Conservation (phyloP, 2,329 filamentous ascomycete genomes). For the Penicillium frequentans region DNA sequence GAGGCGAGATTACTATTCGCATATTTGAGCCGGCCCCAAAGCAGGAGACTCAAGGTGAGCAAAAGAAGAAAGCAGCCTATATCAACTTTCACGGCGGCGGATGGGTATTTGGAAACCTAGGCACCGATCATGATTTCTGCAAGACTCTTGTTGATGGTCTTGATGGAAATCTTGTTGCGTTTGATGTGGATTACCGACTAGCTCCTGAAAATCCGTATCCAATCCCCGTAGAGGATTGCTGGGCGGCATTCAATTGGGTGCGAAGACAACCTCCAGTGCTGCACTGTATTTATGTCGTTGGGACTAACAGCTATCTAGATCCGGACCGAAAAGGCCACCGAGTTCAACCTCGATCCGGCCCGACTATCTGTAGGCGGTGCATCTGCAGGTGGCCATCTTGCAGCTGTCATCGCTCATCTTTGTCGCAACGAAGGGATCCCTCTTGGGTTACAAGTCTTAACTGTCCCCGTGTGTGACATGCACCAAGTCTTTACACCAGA, state of each 20-base stretch:
- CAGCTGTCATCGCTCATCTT: constrained; percentile 39
- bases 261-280: not conserved
- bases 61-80: constrained; percentile 39
- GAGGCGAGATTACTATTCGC: constrained; percentile 41
- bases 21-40: constrained; percentile 40
- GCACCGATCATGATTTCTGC: constrained; percentile 42
- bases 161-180: constrained; percentile 41
- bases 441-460: constrained; percentile 38
- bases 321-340: constrained; percentile 29
- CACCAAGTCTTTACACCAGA: constrained; percentile 37
- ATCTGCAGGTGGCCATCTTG: constrained; percentile 43
- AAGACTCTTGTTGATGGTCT: constrained; percentile 40
- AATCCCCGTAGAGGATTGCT: constrained; percentile 41
- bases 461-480: constrained; percentile 39
- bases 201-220: constrained; percentile 42
- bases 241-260: constrained; percentile 42
- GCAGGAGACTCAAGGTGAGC: constrained; percentile 23
- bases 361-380: constrained; percentile 40
- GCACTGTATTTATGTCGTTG: not conserved
- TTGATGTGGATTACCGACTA: constrained; percentile 48
- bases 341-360: constrained; percentile 37
- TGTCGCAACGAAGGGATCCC: constrained; percentile 39
- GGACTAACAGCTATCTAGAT: constrained; percentile 23
- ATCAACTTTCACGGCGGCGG: constrained; percentile 45
- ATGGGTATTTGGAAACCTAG: constrained; percentile 46